phyloP scores from a whole-genome alignment of 2,329 filamentous ascomycete species.

The Penicillium sp. region DNA sequence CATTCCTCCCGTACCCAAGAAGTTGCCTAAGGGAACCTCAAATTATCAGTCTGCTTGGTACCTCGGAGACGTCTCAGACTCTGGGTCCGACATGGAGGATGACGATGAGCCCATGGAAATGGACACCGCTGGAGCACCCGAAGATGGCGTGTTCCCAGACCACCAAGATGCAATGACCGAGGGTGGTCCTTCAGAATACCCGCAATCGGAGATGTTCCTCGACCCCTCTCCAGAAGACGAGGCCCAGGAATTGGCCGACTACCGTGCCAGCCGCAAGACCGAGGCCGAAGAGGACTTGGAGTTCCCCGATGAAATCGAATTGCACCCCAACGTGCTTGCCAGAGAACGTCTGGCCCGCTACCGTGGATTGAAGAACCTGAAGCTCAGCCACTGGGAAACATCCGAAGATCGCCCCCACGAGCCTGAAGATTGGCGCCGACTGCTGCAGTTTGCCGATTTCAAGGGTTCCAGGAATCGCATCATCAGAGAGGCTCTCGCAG shows the following conservation, averaged over 20 bases:
- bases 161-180: conserved; percentile 64
- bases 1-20: conserved; percentile 63
- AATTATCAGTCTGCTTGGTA: conserved; percentile 95
- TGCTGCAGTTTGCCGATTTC: conserved; percentile 89
- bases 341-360: conserved; percentile 83
- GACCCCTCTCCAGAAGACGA: conserved; percentile 79
- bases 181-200: conserved; percentile 80
- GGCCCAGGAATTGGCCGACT: conserved; percentile 75
- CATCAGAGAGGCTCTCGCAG: conserved; percentile 79
- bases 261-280: conserved; percentile 71
- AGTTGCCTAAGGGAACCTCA: conserved; percentile 85
- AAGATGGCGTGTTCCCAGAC: conserved; percentile 71
- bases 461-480: conserved; percentile 74
- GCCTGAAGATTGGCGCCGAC: conserved; percentile 82
- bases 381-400: conserved; percentile 83
- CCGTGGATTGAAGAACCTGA: conserved; percentile 85
- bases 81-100: conserved; percentile 79
- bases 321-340: conserved; percentile 82
- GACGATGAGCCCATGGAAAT: conserved; percentile 60
- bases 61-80: conserved; percentile 75
- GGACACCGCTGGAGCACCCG: conserved; percentile 63
- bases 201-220: conserved; percentile 88
- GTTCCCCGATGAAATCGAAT: conserved; percentile 95
- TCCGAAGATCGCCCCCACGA: conserved; percentile 83
- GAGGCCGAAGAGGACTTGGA: conserved; percentile 89